phyloP scores from a whole-genome alignment of 768 basidiomycete genomes.

The Chalciporus sphaerocephalus region DNA sequence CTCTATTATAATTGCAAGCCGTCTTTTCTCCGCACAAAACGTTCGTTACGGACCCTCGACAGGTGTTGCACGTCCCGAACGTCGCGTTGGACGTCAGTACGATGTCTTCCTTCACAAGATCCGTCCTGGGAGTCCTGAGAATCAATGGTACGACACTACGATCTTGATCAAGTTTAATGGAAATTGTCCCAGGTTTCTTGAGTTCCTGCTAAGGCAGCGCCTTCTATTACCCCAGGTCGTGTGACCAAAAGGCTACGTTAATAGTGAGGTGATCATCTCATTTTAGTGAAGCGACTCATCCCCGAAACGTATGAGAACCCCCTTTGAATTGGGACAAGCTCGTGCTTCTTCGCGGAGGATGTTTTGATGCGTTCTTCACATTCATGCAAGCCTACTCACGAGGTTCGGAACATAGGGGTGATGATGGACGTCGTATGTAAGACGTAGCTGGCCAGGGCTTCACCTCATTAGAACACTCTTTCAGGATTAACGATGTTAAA shows the following conservation, averaged over 20 bases:
- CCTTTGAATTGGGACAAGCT: conserved; percentile 2
- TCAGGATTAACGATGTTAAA: conserved; percentile 5
- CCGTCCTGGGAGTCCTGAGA: conserved; percentile 10
- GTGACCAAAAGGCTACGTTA: conserved; percentile 16
- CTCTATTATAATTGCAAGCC: conserved; percentile 1
- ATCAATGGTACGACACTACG: conserved; percentile 4
- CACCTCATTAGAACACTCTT: conserved; percentile 6
- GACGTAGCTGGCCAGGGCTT: background rate
- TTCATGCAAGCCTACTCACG: background rate
- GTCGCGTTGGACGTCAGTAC: conserved; percentile 5
- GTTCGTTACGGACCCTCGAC: conserved; percentile 6
- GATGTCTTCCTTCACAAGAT: conserved; percentile 26
- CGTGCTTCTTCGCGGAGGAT: conserved; percentile 5
- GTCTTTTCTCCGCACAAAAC: conserved; percentile 14
- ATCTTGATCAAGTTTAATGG: conserved; percentile 14
- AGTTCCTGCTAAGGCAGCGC: conserved; percentile 20
- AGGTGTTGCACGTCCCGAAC: conserved; percentile 5
- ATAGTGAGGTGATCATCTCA: conserved; percentile 8
- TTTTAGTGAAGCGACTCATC: conserved; percentile 3
- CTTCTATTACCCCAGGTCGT: conserved; percentile 31
- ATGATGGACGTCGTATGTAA: conserved; percentile 1
- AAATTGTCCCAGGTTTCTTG: conserved; percentile 15
- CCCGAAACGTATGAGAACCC: conserved; percentile 4
- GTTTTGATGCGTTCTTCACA: conserved; percentile 11
- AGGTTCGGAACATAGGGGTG: conserved; percentile 1